phyloP scores from a whole-genome alignment of 2,329 filamentous ascomycete species.

The Coniella vitis region DNA sequence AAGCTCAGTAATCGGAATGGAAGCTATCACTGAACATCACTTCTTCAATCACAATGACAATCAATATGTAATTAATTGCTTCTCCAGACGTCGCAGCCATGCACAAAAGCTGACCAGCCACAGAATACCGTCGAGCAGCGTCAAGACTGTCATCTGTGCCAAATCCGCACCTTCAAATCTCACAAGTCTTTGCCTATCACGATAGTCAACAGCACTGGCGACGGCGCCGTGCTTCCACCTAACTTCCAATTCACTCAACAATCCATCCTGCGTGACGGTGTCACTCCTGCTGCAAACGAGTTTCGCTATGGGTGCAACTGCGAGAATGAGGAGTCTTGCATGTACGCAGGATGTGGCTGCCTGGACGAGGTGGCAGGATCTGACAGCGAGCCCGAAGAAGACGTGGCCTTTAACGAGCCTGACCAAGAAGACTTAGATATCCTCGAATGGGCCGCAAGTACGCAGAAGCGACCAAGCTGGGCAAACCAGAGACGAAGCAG shows the following conservation, averaged over 20 bases:
- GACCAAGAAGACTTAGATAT: slow-evolving; percentile 26
- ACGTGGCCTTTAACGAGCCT: slow-evolving; percentile 41
- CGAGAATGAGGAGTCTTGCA: slow-evolving; percentile 53
- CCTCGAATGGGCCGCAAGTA: slow-evolving; percentile 7
- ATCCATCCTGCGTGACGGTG: slow-evolving; percentile 52
- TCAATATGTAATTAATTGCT: slow-evolving; percentile 20
- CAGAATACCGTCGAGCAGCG: slow-evolving; percentile 4
- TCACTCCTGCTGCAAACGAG: slow-evolving; percentile 51
- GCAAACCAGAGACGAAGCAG: slow-evolving; percentile 4
- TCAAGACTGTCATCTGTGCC: slow-evolving; percentile 52
- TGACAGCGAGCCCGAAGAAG: slow-evolving; percentile 51
- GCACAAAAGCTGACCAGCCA: slow-evolving; percentile 23
- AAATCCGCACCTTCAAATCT: slow-evolving; percentile 47
- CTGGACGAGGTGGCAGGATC: slow-evolving; percentile 46
- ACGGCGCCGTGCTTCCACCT: slow-evolving; percentile 44
- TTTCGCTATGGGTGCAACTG: slow-evolving; percentile 68
- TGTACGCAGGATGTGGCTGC: slow-evolving; percentile 62
- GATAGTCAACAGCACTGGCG: slow-evolving; percentile 57
- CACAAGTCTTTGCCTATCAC: slow-evolving; percentile 47
- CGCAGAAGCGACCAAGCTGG: slow-evolving; percentile 14
- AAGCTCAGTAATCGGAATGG: slow-evolving; percentile 32
- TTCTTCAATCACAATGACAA: slow-evolving; percentile 42
- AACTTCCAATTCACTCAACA: slow-evolving; percentile 63
- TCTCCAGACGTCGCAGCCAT: slow-evolving; percentile 23
- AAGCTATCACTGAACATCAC: slow-evolving; percentile 37